Evolutionary conservation across 306 rosid species (phyloP), one percentile per base, ranked within the genome.

Genomic region (Corylus heterophylla): DNA sequence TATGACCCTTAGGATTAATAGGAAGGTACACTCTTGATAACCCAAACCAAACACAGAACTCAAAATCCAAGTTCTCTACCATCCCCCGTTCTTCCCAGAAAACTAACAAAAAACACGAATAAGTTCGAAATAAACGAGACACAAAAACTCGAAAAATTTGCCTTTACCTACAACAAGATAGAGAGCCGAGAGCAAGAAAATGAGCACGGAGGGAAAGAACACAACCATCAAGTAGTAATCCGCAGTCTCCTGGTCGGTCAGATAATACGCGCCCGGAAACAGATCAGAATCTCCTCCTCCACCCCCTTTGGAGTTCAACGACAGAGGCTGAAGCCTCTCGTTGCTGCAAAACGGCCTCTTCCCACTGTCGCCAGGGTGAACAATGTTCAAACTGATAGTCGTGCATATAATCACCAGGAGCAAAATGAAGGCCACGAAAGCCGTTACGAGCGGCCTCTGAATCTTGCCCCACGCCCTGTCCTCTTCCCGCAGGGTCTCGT

Each of bases 191-290:
- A 80, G 54, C 70, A 72, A 74, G 82, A 95, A 95, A 77, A 92
- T 51, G 74, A 95, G 71, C 76, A 74, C 16, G 0, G 98, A 86
- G 5, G 99, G 99, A 84, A 92, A n/a, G 84, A 95, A 90, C 84
- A 90, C 90, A 74, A 95, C 93, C 97, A 89, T 85, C 97, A 94
- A 89, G 82, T 86, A 93, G 80, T 90, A 95, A 88, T 95, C 99
- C 71, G 83, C 97, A 62, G 87, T 87, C 76, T 93, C 96, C 84
- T 95, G 98, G 74, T 95, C 94, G 64, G 97, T 95, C 5, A 95
- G 90, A 85, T 87, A 89, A 79, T 86, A 93, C 74, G 94, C 93
- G 3, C 93, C 88, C 10, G 82, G 84, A 62, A 84, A 83, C 59
- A 69, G 79, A 87, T 93, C 94, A 55, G 86, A 88, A 74, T 91